Evolutionary conservation across 2,329 filamentous ascomycete species (phyloP), one percentile per base, ranked within the genome.

Genomic region (Alternaria novae-zelandiae): DNA sequence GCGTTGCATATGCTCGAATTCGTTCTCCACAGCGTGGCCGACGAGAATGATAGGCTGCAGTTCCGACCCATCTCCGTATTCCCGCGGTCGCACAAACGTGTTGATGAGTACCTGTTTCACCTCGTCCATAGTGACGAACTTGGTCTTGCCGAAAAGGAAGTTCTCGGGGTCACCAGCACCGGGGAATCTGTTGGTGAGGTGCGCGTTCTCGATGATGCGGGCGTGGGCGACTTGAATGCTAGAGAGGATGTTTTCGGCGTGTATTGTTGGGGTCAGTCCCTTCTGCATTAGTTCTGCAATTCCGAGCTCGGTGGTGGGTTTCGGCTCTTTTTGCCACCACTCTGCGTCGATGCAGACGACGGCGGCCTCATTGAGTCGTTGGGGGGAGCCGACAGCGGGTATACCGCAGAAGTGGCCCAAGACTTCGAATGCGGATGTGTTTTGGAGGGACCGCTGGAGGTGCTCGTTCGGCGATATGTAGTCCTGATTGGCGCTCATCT

Each of bases 21-120:
- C 63, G 17, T 59, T 66, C 13, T 62, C 58, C 7, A 69, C 53
- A 0, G 63, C 70, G 46, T 72, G 70, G 1, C 66, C 70, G 5
- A 72, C 20, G 49, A 72, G 32, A 15, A 73, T 67, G 32, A 73
- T 69, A 1, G 68, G 68, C 36, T 67, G 70, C 3, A 62, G 41
- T 3, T 54, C 51, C 30, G 11, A 17, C 10, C n/a, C 8, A 4
- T 8, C 28, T 41, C 25, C 47, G 1, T 7, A 30, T 0, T 50
- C 17, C 4, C 50, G 32, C 8, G 54, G 53, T 6, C 65, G 68
- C 13, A 54, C 44, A 41, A 71, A 66, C 0, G 61, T 64, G 6
- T 65, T 43, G 20, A 63, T 23, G 5, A 69, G 23, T 6, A 63
- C 53, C 5, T 64, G 28, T 1, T 44, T 41, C 3, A 61, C 63